phyloP scores from a whole-genome alignment of 1,139 yeast species.

The Nakaseomyces bracarensis region DNA sequence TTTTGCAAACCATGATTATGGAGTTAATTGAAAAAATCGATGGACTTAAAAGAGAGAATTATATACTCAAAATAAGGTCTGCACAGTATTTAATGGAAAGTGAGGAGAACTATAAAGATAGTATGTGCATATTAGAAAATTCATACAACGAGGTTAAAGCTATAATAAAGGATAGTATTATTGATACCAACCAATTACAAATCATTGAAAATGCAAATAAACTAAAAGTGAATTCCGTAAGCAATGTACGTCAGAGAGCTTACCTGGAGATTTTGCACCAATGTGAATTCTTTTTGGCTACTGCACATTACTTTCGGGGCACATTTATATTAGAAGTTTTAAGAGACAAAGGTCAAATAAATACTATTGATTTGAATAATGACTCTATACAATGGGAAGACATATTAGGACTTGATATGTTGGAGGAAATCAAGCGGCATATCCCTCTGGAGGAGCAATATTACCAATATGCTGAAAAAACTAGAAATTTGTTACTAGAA shows the following conservation, averaged over 20 bases:
- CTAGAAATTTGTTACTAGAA: slow-evolving; percentile 42
- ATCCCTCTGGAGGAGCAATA: slow-evolving; percentile 38
- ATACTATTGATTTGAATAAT: not conserved
- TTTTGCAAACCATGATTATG: slow-evolving; percentile 54
- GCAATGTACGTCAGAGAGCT: slow-evolving; percentile 26
- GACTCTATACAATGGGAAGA: slow-evolving; percentile 12
- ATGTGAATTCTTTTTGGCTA: slow-evolving; percentile 68
- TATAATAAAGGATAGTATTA: slow-evolving; percentile 18
- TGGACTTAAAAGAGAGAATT: slow-evolving; percentile 42
- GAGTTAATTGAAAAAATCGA: slow-evolving; percentile 44
- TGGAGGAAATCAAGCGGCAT: slow-evolving; percentile 22
- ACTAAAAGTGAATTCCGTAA: not conserved
- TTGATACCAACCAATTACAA: slow-evolving; percentile 6
- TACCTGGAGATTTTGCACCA: slow-evolving; percentile 56
- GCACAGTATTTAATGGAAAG: slow-evolving; percentile 46
- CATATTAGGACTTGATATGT: slow-evolving; percentile 15
- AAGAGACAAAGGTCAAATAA: slow-evolving; percentile 21
- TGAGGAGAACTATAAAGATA: slow-evolving; percentile 37
- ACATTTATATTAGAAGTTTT: slow-evolving; percentile 25
- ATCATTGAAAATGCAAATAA: not conserved
- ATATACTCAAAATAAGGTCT: slow-evolving; percentile 39
- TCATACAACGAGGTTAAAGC: slow-evolving; percentile 35
- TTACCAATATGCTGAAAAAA: slow-evolving; percentile 56
- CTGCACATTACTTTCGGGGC: slow-evolving; percentile 50
- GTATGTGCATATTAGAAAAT: slow-evolving; percentile 39